Base-by-base conservation (phyloP, 306 rosid species). In the Chamaecrista fasciculata region DNA sequence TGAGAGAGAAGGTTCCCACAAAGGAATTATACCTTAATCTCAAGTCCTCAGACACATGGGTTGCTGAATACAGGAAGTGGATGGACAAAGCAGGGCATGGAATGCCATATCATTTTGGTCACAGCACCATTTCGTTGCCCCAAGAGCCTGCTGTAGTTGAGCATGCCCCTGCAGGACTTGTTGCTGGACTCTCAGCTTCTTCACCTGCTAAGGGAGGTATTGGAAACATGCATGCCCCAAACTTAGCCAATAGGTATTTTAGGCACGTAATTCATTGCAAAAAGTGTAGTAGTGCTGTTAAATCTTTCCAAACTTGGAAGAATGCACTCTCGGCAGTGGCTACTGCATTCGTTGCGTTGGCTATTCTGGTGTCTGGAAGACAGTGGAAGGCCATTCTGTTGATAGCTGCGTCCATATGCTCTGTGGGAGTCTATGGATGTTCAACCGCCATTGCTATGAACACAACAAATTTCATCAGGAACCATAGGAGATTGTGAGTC, bases 51-150 rank as follows among this genome's bases (percentile, higher is more conserved):
- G 99, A 94, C 51, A 85, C 96, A 25, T 94, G 92, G 90, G 97
- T 94, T 24, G 91, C 91, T 29, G 99, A 94, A 77, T 94, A 94
- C 72, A 60, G 97, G 53, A 87, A 80, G 76, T 94, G 99, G 99
- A 91, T 94, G 97, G 99, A 94, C 86, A 94, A 86, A 76, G 99
- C 81, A 4, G 99, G 99, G 50, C 97, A 94, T 25, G 99, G 99
- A 39, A 91, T 94, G 99, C 99, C 99, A 1, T 94, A 94, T 69
- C 87, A 94, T 78, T 91, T 94, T 43, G 99, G 99, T 62, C 95
- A 94, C 78, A 80, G 80, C 88, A 86, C 96, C 7, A 86, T 94
- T 66, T 82, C 88, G 1, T 73, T 91, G 79, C 99, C 99, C 1
- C 72, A 81, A 71, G 87, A 85, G 75, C 97, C 97, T 28, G 99